phyloP scores from a whole-genome alignment of 2,329 filamentous ascomycete species.

The Drechslerella dactyloides region DNA sequence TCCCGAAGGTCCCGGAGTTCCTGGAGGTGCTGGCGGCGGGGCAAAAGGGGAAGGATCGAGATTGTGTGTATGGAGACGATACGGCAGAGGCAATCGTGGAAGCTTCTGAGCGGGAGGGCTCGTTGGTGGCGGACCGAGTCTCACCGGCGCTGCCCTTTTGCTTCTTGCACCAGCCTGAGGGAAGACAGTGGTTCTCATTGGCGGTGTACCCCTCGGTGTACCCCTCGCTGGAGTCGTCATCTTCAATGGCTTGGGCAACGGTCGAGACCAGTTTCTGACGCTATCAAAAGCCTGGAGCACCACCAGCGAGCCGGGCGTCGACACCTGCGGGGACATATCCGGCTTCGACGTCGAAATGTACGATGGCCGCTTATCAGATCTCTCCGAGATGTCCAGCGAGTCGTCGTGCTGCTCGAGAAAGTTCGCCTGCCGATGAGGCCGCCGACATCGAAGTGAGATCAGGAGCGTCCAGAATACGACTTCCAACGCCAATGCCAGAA shows the following conservation, averaged over 20 bases:
- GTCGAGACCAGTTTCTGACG: constrained; percentile 41
- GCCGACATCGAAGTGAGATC: constrained; percentile 28
- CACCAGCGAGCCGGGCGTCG: constrained; percentile 22
- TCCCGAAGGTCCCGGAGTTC: no score
- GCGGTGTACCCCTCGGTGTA: constrained; percentile 10
- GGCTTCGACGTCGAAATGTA: constrained; percentile 20
- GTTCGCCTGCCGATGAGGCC: constrained; percentile 18
- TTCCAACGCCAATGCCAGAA: constrained; percentile 34
- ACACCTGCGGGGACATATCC: background rate
- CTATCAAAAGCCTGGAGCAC: constrained; percentile 19
- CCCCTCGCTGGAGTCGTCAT: background rate
- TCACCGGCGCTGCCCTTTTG: constrained; percentile 15
- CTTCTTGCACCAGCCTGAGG: constrained; percentile 9
- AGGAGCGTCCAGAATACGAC: constrained; percentile 48
- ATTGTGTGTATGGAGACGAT: constrained; percentile 15
- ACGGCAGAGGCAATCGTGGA: constrained; percentile 7
- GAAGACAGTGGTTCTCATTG: background rate
- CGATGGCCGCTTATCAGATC: constrained; percentile 17
- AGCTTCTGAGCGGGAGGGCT: background rate
- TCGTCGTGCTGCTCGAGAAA: constrained; percentile 18
- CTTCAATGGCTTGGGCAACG: constrained; percentile 11
- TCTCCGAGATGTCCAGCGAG: constrained; percentile 11
- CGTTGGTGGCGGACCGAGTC: background rate
- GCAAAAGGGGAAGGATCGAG: constrained; percentile 43
- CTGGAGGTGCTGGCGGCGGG: constrained; percentile 18